A percentile compares a stretch with the other conserved stretches of the same genome.
These are phyloP conservation scores for Entomortierella lignicola DNA, from an alignment of 192 early-diverging fungal species.

Conservation along the genomic window DNA sequence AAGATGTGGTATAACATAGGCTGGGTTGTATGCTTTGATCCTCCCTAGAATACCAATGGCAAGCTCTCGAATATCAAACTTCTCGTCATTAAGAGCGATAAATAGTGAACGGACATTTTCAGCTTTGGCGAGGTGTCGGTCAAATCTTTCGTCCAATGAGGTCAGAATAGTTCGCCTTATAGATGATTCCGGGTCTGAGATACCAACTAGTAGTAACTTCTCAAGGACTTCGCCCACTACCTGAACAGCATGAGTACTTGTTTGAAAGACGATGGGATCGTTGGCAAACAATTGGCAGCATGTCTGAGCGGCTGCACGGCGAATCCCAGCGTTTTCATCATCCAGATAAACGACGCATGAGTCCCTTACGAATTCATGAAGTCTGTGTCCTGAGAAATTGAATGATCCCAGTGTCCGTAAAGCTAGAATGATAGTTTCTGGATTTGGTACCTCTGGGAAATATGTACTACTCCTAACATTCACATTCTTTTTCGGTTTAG, in stretches of 20 bases:
- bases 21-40: slow-evolving; percentile 82
- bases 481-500: slow-evolving; percentile 45
- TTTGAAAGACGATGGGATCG: slow-evolving; percentile 85
- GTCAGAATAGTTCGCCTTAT: slow-evolving; percentile 83
- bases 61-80: slow-evolving; percentile 85
- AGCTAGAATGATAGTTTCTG: slow-evolving; percentile 83
- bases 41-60: slow-evolving; percentile 89
- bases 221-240: slow-evolving; percentile 89
- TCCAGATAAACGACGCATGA: slow-evolving; percentile 84
- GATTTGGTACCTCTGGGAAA: slow-evolving; percentile 66
- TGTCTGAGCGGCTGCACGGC: slow-evolving; percentile 87
- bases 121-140: slow-evolving; percentile 88
- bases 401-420: slow-evolving; percentile 86
- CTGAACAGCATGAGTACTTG: slow-evolving; percentile 78
- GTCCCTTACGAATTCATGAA: slow-evolving; percentile 91
- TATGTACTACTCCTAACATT: slow-evolving; percentile 15
- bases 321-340: slow-evolving; percentile 79
- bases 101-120: slow-evolving; percentile 90
- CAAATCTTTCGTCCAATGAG: slow-evolving; percentile 85
- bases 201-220: slow-evolving; percentile 86
- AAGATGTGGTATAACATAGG: slow-evolving; percentile 89
- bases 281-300: slow-evolving; percentile 83
- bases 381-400: slow-evolving; percentile 83
- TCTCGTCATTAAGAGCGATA: slow-evolving; percentile 91
- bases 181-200: slow-evolving; percentile 82